A percentile compares a stretch with the other conserved stretches of the same genome.
Conservation (phyloP, 2,329 filamentous ascomycete genomes). For the Aphanoascus verrucosus region DNA sequence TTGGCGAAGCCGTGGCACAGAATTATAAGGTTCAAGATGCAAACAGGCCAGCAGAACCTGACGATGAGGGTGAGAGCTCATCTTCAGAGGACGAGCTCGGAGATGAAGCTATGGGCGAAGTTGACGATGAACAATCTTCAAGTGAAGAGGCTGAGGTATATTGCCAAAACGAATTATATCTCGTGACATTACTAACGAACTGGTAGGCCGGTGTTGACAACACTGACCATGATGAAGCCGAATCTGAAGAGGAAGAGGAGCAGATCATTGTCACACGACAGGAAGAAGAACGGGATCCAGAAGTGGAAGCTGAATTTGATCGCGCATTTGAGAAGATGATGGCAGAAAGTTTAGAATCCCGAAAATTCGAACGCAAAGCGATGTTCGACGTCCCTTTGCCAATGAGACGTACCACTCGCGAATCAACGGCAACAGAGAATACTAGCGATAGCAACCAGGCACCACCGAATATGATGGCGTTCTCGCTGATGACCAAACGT, state of each 20-base stretch:
- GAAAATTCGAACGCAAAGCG: conserved; percentile 90
- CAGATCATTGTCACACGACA: conserved; percentile 83
- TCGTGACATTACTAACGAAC: conserved; percentile 13
- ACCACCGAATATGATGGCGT: conserved; percentile 67
- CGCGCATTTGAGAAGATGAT: conserved; percentile 97
- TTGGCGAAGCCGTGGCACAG: conserved; percentile 77
- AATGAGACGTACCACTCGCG: conserved; percentile 60
- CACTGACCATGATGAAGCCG: conserved; percentile 38
- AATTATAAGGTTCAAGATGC: conserved; percentile 72
- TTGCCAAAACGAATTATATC: neutral
- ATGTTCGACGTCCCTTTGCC: conserved; percentile 96
- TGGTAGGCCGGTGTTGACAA: conserved; percentile 29
- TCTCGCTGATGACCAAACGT: conserved; percentile 88
- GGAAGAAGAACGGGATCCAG: conserved; percentile 81
- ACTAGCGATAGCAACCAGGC: conserved; percentile 28
- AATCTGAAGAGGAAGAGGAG: conserved; percentile 67
- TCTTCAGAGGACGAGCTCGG: conserved; percentile 68
- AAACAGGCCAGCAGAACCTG: conserved; percentile 58
- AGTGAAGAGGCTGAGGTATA: conserved; percentile 40
- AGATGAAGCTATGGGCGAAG: conserved; percentile 47
- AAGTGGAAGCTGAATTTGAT: conserved; percentile 94
- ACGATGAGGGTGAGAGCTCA: conserved; percentile 59
- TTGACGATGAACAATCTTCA: conserved; percentile 45
- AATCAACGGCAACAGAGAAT: conserved; percentile 37
- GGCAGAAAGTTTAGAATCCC: conserved; percentile 88